Evolutionary conservation across 1,139 yeast genomes (phyloP).

Genomic region (Meyerozyma carpophila): DNA sequence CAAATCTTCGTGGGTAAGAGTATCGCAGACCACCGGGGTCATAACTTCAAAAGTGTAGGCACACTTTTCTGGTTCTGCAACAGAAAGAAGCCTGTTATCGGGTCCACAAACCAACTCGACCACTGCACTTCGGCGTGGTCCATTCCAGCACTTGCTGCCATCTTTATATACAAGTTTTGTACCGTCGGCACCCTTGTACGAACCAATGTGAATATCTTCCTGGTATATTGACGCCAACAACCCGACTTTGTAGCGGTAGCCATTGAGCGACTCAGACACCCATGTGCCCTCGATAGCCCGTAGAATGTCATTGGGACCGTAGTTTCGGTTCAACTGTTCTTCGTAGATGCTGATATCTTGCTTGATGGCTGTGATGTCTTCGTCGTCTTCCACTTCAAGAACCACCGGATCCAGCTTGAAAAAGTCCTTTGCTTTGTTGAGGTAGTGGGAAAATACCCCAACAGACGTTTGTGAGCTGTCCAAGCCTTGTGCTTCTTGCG

Average conservation of each 20-base stretch:
- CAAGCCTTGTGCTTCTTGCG: not conserved
- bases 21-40: slow-evolving; percentile 68
- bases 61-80: slow-evolving; percentile 88
- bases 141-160: slow-evolving; percentile 96
- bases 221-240: slow-evolving; percentile 57
- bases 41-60: slow-evolving; percentile 58
- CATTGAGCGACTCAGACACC: slow-evolving; percentile 51
- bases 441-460: not conserved
- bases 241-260: slow-evolving; percentile 64
- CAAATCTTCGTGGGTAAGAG: slow-evolving; percentile 26
- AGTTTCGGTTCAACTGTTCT: slow-evolving; percentile 40
- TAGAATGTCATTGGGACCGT: slow-evolving; percentile 62
- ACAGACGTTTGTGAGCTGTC: not conserved
- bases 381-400: slow-evolving; percentile 1
- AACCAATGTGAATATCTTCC: slow-evolving; percentile 55
- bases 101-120: slow-evolving; percentile 68
- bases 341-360: slow-evolving; percentile 14
- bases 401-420: not conserved
- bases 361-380: slow-evolving; percentile 13
- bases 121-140: slow-evolving; percentile 72
- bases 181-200: slow-evolving; percentile 30
- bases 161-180: slow-evolving; percentile 39
- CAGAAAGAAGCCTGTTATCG: slow-evolving; percentile 49
- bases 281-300: slow-evolving; percentile 52
- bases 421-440: not conserved